These are phyloP conservation scores for Candida ovalis DNA, from an alignment of 805 yeast genomes.

Conservation along the genomic window DNA sequence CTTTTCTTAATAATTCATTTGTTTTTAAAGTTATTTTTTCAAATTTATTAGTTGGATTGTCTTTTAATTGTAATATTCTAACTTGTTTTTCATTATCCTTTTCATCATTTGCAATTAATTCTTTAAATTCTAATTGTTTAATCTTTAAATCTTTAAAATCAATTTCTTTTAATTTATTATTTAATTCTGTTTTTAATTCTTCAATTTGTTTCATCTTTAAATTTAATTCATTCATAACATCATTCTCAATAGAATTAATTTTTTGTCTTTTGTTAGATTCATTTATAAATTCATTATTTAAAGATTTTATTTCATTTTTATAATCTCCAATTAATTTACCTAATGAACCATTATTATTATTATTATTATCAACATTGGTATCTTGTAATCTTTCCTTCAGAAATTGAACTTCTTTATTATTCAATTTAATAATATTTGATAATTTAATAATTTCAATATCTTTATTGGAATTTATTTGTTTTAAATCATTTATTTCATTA, in stretches of 20 bases:
- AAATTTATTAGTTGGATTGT: slow-evolving; percentile 60
- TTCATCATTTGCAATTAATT: background rate
- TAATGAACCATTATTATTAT: slow-evolving; percentile 31
- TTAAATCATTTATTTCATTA: slow-evolving; percentile 3
- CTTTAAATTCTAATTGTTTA: background rate
- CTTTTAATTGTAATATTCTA: slow-evolving; percentile 57
- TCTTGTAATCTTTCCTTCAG: slow-evolving; percentile 18
- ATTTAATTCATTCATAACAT: slow-evolving; percentile 2
- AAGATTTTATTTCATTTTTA: slow-evolving; percentile 41
- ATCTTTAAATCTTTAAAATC: background rate
- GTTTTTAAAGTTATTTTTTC: slow-evolving; percentile 55
- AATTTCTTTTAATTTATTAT: background rate
- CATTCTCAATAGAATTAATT: background rate
- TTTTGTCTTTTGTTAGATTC: slow-evolving; percentile 4
- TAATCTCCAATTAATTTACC: slow-evolving; percentile 53
- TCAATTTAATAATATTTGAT: slow-evolving; percentile 13
- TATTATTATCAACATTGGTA: slow-evolving; percentile 14
- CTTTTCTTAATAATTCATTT: slow-evolving; percentile 48
- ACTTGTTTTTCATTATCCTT: slow-evolving; percentile 33
- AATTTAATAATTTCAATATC: slow-evolving; percentile 12
- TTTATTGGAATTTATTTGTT: slow-evolving; percentile 1
- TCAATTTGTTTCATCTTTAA: slow-evolving; percentile 1
- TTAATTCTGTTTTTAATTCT: slow-evolving; percentile 2
- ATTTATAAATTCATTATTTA: slow-evolving; percentile 18
- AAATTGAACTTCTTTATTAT: slow-evolving; percentile 17